Base-by-base conservation (phyloP, 2,329 filamentous ascomycete genomes). In the Pezicula carpinea region DNA sequence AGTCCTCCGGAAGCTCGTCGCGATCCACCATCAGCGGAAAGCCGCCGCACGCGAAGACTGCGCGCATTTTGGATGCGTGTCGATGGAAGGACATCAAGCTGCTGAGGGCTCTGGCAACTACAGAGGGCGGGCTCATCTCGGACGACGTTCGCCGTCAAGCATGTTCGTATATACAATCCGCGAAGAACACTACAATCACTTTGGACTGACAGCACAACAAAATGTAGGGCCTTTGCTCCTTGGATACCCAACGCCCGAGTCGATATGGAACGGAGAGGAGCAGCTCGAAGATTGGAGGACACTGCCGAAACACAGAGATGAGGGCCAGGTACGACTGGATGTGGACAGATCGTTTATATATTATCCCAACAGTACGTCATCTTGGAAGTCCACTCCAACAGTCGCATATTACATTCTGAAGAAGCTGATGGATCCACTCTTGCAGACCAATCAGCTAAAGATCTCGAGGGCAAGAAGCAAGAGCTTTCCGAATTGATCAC, bases 311-410 rank as follows among this genome's bases (percentile, higher is more conserved):
- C 93, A 99, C 68, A 72, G 71, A 29, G 93, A 99, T 60, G 93
- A 99, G 66, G 83, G 87, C 42, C 93, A 99, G 69, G 90, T 99
- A 33, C 79, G 84, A 61, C 77, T 97, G 40, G 93, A 99, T 64
- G 93, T 99, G 47, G 82, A 96, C 67, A 80, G 93, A 47, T 91
- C 93, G n/a, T 99, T 99, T 68, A 86, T 97, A 51, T 95, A 96
- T 70, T 99, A 99, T 65, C 93, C 93, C 11, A 77, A 80, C 53
- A 80, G 90, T 93, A 74, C 59, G 76, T 61, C 56, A 47, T 48
- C 11, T 38, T 11, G 4, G 22, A 21, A 11, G 22, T 29, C 36
- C 34, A 34, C 38, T 41, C 22, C 36, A 47, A 49, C 60, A 48
- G 36, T 56, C 50, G 46, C 46, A 55, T 55, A 50, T 57, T 46